phyloP scores from a whole-genome alignment of 768 basidiomycete genomes.

The Postia placenta region DNA sequence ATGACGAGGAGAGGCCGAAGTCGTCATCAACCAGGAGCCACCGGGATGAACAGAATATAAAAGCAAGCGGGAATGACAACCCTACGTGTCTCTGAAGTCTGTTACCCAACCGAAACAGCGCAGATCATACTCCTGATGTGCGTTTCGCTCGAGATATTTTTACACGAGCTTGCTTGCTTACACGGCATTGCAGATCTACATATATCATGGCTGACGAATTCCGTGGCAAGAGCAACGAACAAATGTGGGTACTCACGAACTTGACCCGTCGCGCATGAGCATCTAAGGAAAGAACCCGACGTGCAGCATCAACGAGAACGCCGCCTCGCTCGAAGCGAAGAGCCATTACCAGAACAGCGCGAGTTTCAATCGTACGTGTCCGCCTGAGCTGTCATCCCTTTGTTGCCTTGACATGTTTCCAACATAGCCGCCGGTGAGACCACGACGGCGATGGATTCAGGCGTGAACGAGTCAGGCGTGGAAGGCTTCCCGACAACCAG shows the following conservation, averaged over 20 bases:
- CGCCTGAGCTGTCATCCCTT: too few species aligned
- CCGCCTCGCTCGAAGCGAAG: constrained; percentile 2
- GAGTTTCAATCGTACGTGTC: constrained; percentile 3
- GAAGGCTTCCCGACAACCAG: constrained; percentile 1
- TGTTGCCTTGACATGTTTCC: too few species aligned
- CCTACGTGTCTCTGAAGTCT: too few species aligned
- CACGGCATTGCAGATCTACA: not conserved
- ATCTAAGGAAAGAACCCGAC: not conserved
- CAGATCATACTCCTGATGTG: not conserved
- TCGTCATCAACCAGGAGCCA: not conserved
- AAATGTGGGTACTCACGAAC: not conserved
- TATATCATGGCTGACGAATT: not conserved
- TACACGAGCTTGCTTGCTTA: not conserved
- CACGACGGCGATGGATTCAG: not conserved
- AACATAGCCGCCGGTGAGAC: constrained; percentile 2
- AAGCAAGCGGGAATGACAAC: not conserved
- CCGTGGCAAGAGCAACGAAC: not conserved
- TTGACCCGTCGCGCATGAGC: not conserved
- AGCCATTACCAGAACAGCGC: constrained; percentile 2
- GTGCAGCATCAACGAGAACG: constrained; percentile 2
- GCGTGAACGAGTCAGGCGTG: constrained; percentile 1
- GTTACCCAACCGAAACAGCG: not conserved
- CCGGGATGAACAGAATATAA: not conserved
- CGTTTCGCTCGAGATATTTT: not conserved
- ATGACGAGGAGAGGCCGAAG: not conserved